A percentile compares a stretch with the other conserved stretches of the same genome.
phyloP scores from a whole-genome alignment of 345 rosid species.

The Aurinia saxatilis region DNA sequence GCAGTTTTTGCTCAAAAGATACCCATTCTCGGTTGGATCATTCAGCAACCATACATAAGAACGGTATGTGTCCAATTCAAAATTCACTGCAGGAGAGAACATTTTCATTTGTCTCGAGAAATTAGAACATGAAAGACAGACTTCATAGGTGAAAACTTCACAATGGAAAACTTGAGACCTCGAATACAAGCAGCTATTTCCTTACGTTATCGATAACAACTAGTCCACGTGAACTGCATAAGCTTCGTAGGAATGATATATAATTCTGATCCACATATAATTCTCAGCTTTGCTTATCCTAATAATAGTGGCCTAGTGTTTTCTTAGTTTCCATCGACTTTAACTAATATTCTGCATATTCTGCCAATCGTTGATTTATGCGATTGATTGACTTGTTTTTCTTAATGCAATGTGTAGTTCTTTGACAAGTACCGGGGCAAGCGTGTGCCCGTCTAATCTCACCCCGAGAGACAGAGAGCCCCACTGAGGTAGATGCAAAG shows the following conservation, averaged over 20 bases:
- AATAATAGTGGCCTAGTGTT: not conserved
- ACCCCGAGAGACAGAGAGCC: not conserved
- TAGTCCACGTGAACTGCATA: not conserved
- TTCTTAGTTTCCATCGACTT: not conserved
- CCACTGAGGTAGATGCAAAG: constrained; percentile 11
- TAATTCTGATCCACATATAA: not conserved
- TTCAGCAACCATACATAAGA: constrained; percentile 83
- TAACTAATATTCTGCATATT: not conserved
- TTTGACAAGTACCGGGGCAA: constrained; percentile 35
- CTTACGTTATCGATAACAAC: not conserved
- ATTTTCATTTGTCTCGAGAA: not conserved
- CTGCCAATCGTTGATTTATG: not conserved
- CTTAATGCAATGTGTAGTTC: constrained; percentile 17
- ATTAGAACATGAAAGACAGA: not conserved
- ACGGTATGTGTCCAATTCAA: constrained; percentile 41
- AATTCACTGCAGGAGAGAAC: not conserved
- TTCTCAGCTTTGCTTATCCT: not conserved
- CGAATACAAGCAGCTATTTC: not conserved
- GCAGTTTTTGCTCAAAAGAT: constrained; percentile 86
- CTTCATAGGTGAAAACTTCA: not conserved
- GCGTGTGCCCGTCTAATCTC: constrained; percentile 27
- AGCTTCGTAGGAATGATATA: not conserved
- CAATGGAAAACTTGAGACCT: not conserved
- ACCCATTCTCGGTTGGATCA: constrained; percentile 89
- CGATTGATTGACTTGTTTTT: not conserved